These are phyloP conservation scores for Clavispora phyllophila DNA, from an alignment of 805 yeast genomes.

Conservation along the genomic window DNA sequence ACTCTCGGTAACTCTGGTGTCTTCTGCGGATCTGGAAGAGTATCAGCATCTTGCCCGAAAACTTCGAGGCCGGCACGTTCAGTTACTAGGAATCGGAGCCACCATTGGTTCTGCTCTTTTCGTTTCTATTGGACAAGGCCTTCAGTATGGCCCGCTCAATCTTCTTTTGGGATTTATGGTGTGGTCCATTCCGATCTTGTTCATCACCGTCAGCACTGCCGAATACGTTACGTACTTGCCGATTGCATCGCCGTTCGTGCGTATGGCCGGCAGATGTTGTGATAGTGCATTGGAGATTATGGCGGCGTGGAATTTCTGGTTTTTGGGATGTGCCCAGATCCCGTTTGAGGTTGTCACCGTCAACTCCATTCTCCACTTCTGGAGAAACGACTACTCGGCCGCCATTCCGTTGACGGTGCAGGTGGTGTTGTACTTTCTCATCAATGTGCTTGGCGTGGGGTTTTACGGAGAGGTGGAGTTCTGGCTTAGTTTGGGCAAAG, in stretches of 20 bases:
- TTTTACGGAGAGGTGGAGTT: conserved; percentile 54
- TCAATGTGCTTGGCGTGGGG: conserved; percentile 43
- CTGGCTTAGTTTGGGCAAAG: conserved; percentile 38
- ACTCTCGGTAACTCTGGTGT: not conserved
- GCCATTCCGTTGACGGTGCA: conserved; percentile 67
- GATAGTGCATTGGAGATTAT: conserved; percentile 71
- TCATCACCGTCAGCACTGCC: conserved; percentile 66
- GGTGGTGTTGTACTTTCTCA: conserved; percentile 53
- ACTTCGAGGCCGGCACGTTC: conserved; percentile 66
- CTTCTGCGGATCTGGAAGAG: not conserved
- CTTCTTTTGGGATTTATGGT: conserved; percentile 58
- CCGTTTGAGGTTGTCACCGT: conserved; percentile 84
- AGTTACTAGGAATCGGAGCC: conserved; percentile 75
- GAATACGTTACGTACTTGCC: conserved; percentile 79
- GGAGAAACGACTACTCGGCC: conserved; percentile 74
- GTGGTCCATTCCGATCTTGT: conserved; percentile 67
- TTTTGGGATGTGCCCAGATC: conserved; percentile 68
- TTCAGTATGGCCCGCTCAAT: conserved; percentile 68
- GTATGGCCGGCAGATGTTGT: conserved; percentile 68
- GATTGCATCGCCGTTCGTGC: conserved; percentile 68
- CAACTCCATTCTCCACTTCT: conserved; percentile 70
- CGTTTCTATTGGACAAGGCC: conserved; percentile 63
- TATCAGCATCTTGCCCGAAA: conserved; percentile 32
- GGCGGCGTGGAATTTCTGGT: conserved; percentile 79
- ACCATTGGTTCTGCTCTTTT: conserved; percentile 79